phyloP scores from a whole-genome alignment of 2,329 filamentous ascomycete genomes.

The Fusarium burgessii region DNA sequence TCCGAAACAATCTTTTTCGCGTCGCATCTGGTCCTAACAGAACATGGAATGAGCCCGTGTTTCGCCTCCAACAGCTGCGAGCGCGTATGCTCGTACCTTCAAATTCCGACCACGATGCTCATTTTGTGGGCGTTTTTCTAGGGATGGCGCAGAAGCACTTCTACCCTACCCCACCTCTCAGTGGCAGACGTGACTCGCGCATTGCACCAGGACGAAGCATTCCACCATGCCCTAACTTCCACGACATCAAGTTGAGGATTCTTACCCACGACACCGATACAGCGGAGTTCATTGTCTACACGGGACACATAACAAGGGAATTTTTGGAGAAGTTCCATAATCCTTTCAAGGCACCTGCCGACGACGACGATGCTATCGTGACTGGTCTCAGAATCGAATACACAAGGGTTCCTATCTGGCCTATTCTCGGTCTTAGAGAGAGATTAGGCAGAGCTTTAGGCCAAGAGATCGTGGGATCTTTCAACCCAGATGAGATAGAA shows the following conservation, averaged over 20 bases:
- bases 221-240: constrained; percentile 52
- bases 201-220: constrained; percentile 40
- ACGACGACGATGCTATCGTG: constrained; percentile 42
- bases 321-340: constrained; percentile 64
- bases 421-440: constrained; percentile 66
- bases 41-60: constrained; percentile 61
- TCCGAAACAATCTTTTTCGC: constrained; percentile 62
- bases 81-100: constrained; percentile 61
- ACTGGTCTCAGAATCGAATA: constrained; percentile 60
- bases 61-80: constrained; percentile 60
- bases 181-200: constrained; percentile 44
- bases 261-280: constrained; percentile 63
- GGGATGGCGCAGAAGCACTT: constrained; percentile 69
- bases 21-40: constrained; percentile 56
- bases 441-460: constrained; percentile 66
- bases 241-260: constrained; percentile 63
- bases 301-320: constrained; percentile 59
- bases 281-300: constrained; percentile 66
- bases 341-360: constrained; percentile 56
- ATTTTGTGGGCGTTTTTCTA: constrained; percentile 64
- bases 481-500: constrained; percentile 57
- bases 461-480: constrained; percentile 60
- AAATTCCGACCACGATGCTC: constrained; percentile 64
- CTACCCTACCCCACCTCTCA: constrained; percentile 51
- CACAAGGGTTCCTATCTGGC: constrained; percentile 65